Evolutionary conservation across 257 asterid species (phyloP).

Genomic region (Coffea canephora): DNA sequence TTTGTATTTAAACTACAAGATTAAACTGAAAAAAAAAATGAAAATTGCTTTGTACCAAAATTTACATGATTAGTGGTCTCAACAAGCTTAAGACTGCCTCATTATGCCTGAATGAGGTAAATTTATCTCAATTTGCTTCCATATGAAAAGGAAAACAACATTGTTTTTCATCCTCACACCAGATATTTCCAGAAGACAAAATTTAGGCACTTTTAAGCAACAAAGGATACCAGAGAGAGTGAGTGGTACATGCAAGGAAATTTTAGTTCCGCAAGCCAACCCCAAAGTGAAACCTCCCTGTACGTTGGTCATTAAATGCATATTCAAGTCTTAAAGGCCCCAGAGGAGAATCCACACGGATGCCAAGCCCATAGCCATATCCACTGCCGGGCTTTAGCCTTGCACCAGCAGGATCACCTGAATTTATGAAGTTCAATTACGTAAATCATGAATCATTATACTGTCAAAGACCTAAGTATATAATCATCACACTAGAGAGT

Average conservation of each 20-base stretch:
- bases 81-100: background rate
- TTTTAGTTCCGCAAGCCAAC: conserved; percentile 75
- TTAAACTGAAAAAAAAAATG: too few species aligned
- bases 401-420: conserved; percentile 98
- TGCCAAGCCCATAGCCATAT: conserved; percentile 81
- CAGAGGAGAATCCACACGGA: conserved; percentile 88
- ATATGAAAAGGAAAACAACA: background rate
- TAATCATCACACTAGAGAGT: background rate
- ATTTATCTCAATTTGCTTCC: background rate
- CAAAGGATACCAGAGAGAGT: background rate
- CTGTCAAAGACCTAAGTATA: background rate
- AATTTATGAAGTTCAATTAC: background rate
- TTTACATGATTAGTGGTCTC: too few species aligned
- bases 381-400: conserved; percentile 95
- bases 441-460: background rate
- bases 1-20: background rate
- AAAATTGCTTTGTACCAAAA: too few species aligned
- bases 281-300: conserved; percentile 92
- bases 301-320: conserved; percentile 76
- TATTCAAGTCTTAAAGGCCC: conserved; percentile 95
- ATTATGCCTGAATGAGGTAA: background rate
- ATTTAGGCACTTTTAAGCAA: background rate
- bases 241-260: background rate
- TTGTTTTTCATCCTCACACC: background rate
- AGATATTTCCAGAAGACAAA: background rate